Percentiles rank a stretch among this genome's conserved stretches.
Conservation (phyloP, 768 basidiomycete species). For the Cyathus striatus region DNA sequence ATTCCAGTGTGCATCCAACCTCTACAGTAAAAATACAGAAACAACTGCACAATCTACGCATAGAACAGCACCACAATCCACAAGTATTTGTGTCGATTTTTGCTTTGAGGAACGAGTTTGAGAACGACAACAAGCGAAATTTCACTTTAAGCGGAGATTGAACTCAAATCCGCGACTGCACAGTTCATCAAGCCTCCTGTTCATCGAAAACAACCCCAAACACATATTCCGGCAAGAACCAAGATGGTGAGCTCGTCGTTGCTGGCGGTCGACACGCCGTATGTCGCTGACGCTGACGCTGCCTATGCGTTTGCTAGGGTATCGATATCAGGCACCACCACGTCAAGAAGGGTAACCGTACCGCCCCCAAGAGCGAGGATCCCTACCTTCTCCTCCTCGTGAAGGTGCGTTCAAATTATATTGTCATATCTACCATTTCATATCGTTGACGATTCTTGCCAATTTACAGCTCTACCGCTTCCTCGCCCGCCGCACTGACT, state of each 20-base stretch:
- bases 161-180: conserved; percentile 46
- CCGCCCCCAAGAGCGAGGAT: conserved; percentile 97
- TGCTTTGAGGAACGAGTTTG: too few species aligned
- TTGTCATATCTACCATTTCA: too few species aligned
- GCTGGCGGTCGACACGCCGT: conserved; percentile 15
- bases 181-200: conserved; percentile 62
- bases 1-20: too few species aligned
- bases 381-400: conserved; percentile 97
- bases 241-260: conserved; percentile 76
- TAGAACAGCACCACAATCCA: background rate
- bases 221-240: conserved; percentile 55
- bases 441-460: conserved; percentile 5
- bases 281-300: conserved; percentile 9
- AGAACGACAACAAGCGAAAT: background rate
- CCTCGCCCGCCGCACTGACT: conserved; percentile 94
- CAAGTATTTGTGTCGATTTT: too few species aligned
- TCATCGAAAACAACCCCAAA: conserved; percentile 37
- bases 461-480: conserved; percentile 97
- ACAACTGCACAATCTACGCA: background rate
- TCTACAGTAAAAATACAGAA: background rate
- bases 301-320: too few species aligned
- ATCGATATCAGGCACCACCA: conserved; percentile 95
- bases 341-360: conserved; percentile 96
- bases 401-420: conserved; percentile 56
- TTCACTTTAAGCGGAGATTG: conserved; percentile 32